phyloP scores from a whole-genome alignment of 495 filamentous ascomycete genomes.

The Chaetomium fimeti region DNA sequence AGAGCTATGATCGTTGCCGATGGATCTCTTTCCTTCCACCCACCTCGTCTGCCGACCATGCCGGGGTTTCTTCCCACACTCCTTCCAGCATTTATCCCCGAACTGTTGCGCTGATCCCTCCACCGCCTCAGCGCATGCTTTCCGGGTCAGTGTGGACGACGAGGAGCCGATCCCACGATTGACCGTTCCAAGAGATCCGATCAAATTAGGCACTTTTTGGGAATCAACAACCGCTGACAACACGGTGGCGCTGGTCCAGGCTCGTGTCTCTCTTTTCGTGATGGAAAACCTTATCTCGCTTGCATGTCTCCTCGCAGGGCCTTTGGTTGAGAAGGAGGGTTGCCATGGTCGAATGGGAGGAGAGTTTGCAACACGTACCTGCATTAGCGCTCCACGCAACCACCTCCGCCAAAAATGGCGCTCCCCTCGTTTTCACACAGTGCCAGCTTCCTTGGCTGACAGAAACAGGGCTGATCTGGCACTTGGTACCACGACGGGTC shows the following conservation, averaged over 20 bases:
- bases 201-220: slow-evolving; percentile 25
- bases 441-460: background rate
- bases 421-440: background rate
- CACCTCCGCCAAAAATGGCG: background rate
- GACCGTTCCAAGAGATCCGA: background rate
- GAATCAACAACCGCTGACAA: slow-evolving; percentile 21
- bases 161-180: background rate
- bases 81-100: background rate
- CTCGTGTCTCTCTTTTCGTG: slow-evolving; percentile 2
- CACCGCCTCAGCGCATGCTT: background rate
- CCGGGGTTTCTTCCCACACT: too few species aligned
- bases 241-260: background rate
- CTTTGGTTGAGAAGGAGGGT: slow-evolving; percentile 6
- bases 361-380: slow-evolving; percentile 21
- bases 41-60: background rate
- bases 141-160: too few species aligned
- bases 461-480: background rate
- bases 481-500: background rate
- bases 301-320: background rate
- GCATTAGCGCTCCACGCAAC: slow-evolving; percentile 25
- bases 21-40: background rate
- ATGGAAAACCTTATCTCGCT: slow-evolving; percentile 17
- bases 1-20: background rate
- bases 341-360: slow-evolving; percentile 18
- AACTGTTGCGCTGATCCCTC: slow-evolving; percentile 4